Evolutionary conservation across 768 basidiomycete genomes (phyloP).

Genomic region (Tremella yokohamensis): DNA sequence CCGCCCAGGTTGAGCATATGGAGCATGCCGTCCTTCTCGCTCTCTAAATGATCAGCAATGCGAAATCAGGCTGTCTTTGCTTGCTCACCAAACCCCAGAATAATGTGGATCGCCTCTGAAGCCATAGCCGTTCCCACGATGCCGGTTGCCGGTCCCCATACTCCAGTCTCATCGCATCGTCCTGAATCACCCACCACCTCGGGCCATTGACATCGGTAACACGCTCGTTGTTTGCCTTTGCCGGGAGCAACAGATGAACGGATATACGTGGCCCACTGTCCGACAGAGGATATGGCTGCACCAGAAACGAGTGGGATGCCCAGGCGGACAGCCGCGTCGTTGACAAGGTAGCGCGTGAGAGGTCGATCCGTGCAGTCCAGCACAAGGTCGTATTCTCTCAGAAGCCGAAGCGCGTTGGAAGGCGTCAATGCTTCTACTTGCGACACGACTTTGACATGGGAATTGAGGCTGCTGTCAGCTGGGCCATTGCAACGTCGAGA

Average conservation of each 20-base stretch:
- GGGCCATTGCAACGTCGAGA: constrained; percentile 14
- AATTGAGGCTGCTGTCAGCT: constrained; percentile 60
- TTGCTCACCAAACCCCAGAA: constrained; percentile 54
- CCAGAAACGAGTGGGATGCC: constrained; percentile 84
- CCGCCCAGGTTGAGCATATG: constrained; percentile 71
- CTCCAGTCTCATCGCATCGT: constrained; percentile 82
- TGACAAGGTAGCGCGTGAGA: constrained; percentile 85
- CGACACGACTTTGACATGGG: constrained; percentile 61
- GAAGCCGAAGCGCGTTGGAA: constrained; percentile 58
- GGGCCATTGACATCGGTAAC: constrained; percentile 92
- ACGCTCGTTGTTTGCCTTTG: constrained; percentile 65
- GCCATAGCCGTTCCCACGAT: constrained; percentile 87
- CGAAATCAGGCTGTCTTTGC: background rate
- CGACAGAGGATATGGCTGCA: constrained; percentile 64
- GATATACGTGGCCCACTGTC: constrained; percentile 51
- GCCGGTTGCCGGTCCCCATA: constrained; percentile 84
- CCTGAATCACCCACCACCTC: constrained; percentile 67
- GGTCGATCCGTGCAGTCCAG: constrained; percentile 95
- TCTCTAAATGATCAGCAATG: background rate
- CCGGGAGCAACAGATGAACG: background rate
- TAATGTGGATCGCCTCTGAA: constrained; percentile 75
- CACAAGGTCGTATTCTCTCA: constrained; percentile 67
- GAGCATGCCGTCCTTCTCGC: constrained; percentile 52
- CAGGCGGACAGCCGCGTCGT: constrained; percentile 73
- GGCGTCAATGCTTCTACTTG: constrained; percentile 57